Conservation (phyloP, 2,329 filamentous ascomycete genomes). For the Trichophyton rubrum region DNA sequence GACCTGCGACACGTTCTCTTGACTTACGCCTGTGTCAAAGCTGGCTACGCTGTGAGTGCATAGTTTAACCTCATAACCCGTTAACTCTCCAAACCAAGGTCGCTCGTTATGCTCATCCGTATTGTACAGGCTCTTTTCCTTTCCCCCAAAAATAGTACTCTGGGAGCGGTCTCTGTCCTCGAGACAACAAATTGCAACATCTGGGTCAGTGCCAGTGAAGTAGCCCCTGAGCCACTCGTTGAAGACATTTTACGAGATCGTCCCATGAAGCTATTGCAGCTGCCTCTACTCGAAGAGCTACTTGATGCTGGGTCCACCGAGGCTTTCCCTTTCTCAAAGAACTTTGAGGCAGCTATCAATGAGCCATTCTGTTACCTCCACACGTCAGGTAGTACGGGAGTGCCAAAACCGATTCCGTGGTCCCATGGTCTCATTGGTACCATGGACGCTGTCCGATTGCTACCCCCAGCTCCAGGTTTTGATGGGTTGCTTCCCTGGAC, state of each 20-base stretch:
- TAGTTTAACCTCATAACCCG: neutral
- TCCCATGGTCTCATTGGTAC: neutral
- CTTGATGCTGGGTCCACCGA: neutral
- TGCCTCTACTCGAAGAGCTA: neutral
- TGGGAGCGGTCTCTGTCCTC: neutral
- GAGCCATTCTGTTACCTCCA: constrained; percentile 2
- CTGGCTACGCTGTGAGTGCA: constrained; percentile 1
- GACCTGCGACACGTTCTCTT: constrained; percentile 3
- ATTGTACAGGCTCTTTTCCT: neutral
- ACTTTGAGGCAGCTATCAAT: neutral
- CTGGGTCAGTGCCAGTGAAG: neutral
- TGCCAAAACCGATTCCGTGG: constrained; percentile 4
- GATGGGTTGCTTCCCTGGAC: neutral
- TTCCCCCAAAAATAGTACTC: constrained; percentile 1
- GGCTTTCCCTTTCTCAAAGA: neutral
- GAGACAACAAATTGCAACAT: constrained; percentile 5
- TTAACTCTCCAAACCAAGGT: too few relatives aligned
- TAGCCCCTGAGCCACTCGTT: neutral
- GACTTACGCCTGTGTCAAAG: constrained; percentile 2
- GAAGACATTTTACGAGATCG: neutral
- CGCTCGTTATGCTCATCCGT: neutral
- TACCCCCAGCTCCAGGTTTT: neutral
- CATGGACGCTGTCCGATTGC: neutral
- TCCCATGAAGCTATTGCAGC: neutral
- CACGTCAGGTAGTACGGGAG: neutral